Percentiles rank a stretch among this genome's conserved stretches.
These are phyloP conservation scores for Colletotrichum liaoningense DNA, from an alignment of 2,329 filamentous ascomycete species.

Conservation along the genomic window DNA sequence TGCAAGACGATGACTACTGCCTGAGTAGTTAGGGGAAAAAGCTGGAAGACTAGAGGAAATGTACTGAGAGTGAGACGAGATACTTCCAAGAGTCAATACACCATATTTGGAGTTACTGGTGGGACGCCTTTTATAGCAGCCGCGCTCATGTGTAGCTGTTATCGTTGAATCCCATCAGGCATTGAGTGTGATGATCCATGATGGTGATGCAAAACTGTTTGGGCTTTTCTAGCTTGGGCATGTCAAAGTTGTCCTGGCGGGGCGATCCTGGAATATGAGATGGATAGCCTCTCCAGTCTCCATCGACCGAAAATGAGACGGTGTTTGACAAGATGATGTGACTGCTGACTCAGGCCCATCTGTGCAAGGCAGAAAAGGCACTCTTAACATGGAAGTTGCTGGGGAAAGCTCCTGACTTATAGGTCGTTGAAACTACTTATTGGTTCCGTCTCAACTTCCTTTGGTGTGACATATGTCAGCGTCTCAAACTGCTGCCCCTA, in stretches of 20 bases:
- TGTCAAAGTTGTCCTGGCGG: not conserved
- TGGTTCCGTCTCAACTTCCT: not conserved
- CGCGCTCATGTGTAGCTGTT: not conserved
- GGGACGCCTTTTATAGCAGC: not conserved
- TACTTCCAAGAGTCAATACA: too few species aligned
- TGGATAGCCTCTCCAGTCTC: not conserved
- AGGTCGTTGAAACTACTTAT: not conserved
- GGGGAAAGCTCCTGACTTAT: not conserved
- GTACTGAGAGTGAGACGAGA: not conserved
- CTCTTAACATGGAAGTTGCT: not conserved
- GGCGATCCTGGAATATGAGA: not conserved
- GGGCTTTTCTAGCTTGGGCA: not conserved
- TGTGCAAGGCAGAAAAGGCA: not conserved
- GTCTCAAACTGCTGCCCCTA: not conserved
- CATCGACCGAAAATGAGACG: not conserved
- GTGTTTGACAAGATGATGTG: not conserved
- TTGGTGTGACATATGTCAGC: not conserved
- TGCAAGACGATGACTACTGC: not conserved
- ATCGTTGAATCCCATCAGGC: not conserved
- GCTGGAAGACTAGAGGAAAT: not conserved
- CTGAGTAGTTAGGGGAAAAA: not conserved
- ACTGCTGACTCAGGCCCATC: not conserved
- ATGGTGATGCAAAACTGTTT: not conserved
- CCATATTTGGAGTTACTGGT: not conserved
- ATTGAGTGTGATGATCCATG: not conserved